Conservation (phyloP, 1,139 yeast genomes). For the Eremothecium sinecaudum region DNA sequence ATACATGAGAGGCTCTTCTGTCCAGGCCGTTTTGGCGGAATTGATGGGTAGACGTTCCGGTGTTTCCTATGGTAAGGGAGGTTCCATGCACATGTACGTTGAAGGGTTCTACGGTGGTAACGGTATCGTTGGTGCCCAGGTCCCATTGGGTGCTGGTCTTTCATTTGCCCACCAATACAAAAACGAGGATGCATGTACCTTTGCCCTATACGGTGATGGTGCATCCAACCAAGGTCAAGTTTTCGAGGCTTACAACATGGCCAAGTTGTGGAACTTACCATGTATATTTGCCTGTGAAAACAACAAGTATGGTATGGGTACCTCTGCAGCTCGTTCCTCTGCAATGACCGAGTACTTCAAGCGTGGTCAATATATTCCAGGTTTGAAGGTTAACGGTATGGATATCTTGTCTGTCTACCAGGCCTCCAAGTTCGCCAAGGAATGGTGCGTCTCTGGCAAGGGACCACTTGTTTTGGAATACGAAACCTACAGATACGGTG, state of each 20-base stretch:
- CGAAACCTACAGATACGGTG: conserved; percentile 98
- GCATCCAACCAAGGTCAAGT: conserved; percentile 99
- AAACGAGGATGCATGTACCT: conserved; percentile 71
- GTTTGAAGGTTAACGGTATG: conserved; percentile 97
- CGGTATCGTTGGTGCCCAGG: conserved; percentile 99
- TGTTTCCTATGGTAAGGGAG: conserved; percentile 96
- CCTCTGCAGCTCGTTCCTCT: conserved; percentile 91
- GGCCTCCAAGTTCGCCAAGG: conserved; percentile 94
- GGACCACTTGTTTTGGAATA: conserved; percentile 95
- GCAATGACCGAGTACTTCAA: conserved; percentile 95
- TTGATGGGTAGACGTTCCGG: conserved; percentile 95
- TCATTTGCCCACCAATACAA: conserved; percentile 95
- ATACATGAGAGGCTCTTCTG: conserved; percentile 89
- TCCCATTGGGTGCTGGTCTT: conserved; percentile 93
- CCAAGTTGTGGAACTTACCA: conserved; percentile 96
- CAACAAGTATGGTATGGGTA: conserved; percentile 99
- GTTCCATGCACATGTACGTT: conserved; percentile 98
- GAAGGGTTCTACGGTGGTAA: conserved; percentile 96
- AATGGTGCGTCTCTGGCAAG: conserved; percentile 87
- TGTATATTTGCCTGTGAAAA: conserved; percentile 93
- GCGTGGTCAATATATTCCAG: conserved; percentile 99
- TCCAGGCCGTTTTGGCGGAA: conserved; percentile 85
- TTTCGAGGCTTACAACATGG: conserved; percentile 96
- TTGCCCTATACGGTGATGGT: conserved; percentile 95
- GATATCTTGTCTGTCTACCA: conserved; percentile 91